These are phyloP conservation scores for Colletotrichum musae DNA, from an alignment of 2,329 filamentous ascomycete species.

Conservation along the genomic window DNA sequence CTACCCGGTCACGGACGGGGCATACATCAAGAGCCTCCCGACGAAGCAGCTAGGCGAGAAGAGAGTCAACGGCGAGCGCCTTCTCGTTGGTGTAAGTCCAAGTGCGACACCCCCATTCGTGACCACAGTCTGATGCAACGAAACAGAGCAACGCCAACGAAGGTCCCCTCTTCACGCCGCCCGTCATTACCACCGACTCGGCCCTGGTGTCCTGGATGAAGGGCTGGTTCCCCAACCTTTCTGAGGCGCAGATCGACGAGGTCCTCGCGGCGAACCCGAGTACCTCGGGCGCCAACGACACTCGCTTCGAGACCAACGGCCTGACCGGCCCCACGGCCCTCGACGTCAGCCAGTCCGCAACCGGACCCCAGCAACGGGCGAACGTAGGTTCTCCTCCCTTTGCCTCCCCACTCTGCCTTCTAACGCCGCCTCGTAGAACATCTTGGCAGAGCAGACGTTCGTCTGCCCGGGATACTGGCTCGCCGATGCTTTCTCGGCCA, in stretches of 20 bases:
- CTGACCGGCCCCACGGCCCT: conserved; percentile 13
- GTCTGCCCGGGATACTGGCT: conserved; percentile 71
- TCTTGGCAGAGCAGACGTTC: conserved; percentile 69
- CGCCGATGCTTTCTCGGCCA: conserved; percentile 57
- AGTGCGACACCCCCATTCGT: not conserved
- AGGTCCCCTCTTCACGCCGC: conserved; percentile 60
- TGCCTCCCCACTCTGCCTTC: rapidly evolving
- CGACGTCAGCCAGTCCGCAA: conserved; percentile 62
- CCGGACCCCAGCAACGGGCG: conserved; percentile 65
- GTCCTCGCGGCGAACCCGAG: conserved; percentile 52
- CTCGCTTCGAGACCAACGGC: conserved; percentile 40
- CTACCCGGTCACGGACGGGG: conserved; percentile 53
- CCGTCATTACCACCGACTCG: conserved; percentile 57
- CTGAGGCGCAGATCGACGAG: conserved; percentile 50
- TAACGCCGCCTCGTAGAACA: conserved; percentile 57
- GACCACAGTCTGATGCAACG: not conserved
- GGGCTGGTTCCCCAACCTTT: conserved; percentile 43
- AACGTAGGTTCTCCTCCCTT: not conserved
- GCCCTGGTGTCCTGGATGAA: conserved; percentile 57
- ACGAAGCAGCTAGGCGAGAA: conserved; percentile 47
- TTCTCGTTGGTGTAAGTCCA: conserved; percentile 39
- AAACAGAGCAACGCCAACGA: conserved; percentile 63
- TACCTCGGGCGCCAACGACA: conserved; percentile 42
- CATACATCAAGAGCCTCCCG: conserved; percentile 49
- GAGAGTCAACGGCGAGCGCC: conserved; percentile 47